Evolutionary conservation across 345 rosid species (phyloP).

Genomic region (Rhodomyrtus tomentosa): DNA sequence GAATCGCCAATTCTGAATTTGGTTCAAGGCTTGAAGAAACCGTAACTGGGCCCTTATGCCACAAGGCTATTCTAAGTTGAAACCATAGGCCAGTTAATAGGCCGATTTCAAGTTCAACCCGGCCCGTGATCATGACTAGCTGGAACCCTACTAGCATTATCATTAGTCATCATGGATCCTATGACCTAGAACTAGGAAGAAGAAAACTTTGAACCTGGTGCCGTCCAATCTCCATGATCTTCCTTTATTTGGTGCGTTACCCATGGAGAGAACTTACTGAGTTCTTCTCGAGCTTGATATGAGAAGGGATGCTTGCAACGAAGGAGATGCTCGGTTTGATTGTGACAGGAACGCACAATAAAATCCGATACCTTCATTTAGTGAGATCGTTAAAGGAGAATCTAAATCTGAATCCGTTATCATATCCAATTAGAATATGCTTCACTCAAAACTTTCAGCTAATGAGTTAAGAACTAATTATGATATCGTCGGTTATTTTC

Average conservation of each 20-base stretch:
- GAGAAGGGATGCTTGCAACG: background rate
- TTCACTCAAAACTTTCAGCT: no score
- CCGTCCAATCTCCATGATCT: background rate
- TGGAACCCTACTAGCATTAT: background rate
- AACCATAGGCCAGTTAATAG: no score
- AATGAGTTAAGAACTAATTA: no score
- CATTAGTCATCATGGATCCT: background rate
- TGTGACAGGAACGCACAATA: background rate
- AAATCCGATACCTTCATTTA: background rate
- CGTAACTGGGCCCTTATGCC: no score
- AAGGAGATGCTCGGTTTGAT: background rate
- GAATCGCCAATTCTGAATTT: no score
- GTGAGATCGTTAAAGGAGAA: background rate
- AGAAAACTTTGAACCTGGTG: background rate
- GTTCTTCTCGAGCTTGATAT: background rate
- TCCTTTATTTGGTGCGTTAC: background rate
- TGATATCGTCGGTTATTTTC: no score
- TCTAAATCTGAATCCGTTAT: rapidly evolving
- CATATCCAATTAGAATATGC: background rate
- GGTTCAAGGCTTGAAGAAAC: no score
- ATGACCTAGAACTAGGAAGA: background rate
- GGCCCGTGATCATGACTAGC: no score
- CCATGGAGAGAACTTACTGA: background rate
- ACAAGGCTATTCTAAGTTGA: no score
- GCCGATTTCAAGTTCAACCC: no score